Conservation (phyloP, 225 moss, liverwort and hornwort genomes). For the Bryoerythrophyllum caledonicum region DNA sequence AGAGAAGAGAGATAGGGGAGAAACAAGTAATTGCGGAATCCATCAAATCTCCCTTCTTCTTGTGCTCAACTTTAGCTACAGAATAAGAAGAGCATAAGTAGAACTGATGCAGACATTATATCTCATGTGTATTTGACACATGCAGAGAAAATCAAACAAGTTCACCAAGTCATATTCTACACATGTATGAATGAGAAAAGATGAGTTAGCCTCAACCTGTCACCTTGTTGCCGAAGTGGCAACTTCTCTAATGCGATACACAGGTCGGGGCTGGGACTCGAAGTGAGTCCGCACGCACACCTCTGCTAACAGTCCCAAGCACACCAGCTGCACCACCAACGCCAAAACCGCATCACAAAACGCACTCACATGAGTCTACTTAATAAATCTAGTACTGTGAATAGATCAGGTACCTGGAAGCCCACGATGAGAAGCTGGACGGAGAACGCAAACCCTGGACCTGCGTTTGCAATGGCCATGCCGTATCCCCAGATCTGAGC, state of each 20-base stretch:
- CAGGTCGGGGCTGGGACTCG: slow-evolving; percentile 43
- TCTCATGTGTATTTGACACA: background rate
- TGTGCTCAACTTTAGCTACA: too few relatives aligned
- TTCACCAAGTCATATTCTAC: background rate
- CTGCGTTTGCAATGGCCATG: slow-evolving; percentile 44
- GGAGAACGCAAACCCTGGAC: slow-evolving; percentile 43
- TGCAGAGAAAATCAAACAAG: background rate
- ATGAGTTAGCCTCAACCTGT: background rate
- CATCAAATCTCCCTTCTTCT: too few relatives aligned
- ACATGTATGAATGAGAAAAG: background rate
- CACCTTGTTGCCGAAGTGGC: slow-evolving; percentile 40
- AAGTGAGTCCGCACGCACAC: slow-evolving; percentile 45
- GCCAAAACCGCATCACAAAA: slow-evolving; percentile 5
- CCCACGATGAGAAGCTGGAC: slow-evolving; percentile 56
- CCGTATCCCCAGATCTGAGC: slow-evolving; percentile 49
- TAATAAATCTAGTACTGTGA: background rate
- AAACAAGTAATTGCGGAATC: too few relatives aligned
- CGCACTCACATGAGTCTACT: background rate
- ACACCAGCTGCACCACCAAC: slow-evolving; percentile 42
- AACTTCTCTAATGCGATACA: slow-evolving; percentile 52
- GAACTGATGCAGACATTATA: background rate
- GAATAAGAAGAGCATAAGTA: background rate
- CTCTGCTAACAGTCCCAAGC: slow-evolving; percentile 61
- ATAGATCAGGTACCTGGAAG: slow-evolving; percentile 37
- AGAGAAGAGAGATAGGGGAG: too few relatives aligned